phyloP scores from a whole-genome alignment of 306 rosid genomes.

The Albizia julibrissin region DNA sequence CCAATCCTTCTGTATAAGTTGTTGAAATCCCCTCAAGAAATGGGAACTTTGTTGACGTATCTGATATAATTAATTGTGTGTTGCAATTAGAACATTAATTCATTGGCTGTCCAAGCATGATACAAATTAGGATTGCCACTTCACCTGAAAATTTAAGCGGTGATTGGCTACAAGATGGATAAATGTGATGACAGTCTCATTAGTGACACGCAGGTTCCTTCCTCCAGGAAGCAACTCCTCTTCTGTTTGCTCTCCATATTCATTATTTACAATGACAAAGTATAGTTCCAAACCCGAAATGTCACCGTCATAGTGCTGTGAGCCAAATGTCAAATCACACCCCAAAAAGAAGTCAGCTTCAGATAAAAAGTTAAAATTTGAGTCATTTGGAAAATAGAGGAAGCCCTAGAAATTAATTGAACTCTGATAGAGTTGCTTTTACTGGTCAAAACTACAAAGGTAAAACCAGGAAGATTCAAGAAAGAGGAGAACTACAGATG shows the following conservation, averaged over 20 bases:
- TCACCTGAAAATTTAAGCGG: conserved; percentile 95
- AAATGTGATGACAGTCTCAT: conserved; percentile 88
- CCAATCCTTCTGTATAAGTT: conserved; percentile 96
- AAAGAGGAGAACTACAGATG: not conserved
- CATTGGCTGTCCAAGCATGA: conserved; percentile 20
- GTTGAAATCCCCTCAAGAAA: conserved; percentile 97
- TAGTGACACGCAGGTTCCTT: conserved; percentile 70
- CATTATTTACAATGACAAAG: conserved; percentile 89
- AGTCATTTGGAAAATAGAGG: not conserved
- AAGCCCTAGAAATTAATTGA: conserved; percentile 3
- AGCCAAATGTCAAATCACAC: conserved; percentile 19
- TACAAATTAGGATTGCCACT: conserved; percentile 17
- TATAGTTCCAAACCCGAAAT: conserved; percentile 83
- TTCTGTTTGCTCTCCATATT: conserved; percentile 97
- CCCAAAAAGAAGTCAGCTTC: not conserved
- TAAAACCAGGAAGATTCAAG: not conserved
- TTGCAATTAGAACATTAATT: conserved; percentile 6
- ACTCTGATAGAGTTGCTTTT: not conserved
- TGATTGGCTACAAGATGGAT: conserved; percentile 98
- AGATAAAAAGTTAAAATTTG: not conserved
- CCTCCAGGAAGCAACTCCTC: conserved; percentile 93
- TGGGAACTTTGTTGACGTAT: conserved; percentile 97
- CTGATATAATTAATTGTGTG: conserved; percentile 48
- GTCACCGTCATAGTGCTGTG: conserved; percentile 81
- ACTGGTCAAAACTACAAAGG: no score